These are phyloP conservation scores for Aspergillus persii DNA, from an alignment of 2,329 filamentous ascomycete species.

Conservation along the genomic window DNA sequence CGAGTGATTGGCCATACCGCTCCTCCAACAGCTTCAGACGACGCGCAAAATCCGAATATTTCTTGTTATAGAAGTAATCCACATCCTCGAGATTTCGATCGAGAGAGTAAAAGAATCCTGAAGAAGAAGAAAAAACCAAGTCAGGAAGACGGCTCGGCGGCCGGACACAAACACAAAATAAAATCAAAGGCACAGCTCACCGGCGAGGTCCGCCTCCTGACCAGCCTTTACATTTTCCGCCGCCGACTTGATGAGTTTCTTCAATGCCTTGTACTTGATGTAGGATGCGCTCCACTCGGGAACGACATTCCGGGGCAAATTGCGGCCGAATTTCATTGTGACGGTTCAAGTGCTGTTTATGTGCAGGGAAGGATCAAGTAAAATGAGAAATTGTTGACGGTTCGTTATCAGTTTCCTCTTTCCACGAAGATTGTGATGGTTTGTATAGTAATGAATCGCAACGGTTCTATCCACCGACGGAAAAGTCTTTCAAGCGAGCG, in stretches of 20 bases:
- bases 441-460: background rate
- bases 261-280: slow-evolving; percentile 61
- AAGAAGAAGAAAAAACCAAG: slow-evolving; percentile 18
- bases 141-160: slow-evolving; percentile 19
- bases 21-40: slow-evolving; percentile 83
- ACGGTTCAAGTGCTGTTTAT: background rate
- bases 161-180: slow-evolving; percentile 4
- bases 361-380: background rate
- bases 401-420: background rate
- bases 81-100: slow-evolving; percentile 98
- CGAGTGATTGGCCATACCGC: slow-evolving; percentile 73
- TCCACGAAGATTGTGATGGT: background rate
- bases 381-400: background rate
- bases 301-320: slow-evolving; percentile 49
- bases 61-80: slow-evolving; percentile 95
- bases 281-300: slow-evolving; percentile 51
- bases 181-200: slow-evolving; percentile 55
- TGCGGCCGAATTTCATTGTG: slow-evolving; percentile 52
- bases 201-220: slow-evolving; percentile 81
- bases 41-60: slow-evolving; percentile 79
- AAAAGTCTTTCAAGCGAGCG: background rate
- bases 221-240: slow-evolving; percentile 67
- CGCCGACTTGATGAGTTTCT: slow-evolving; percentile 85
- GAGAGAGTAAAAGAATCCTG: slow-evolving; percentile 95
- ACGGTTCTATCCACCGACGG: background rate